phyloP scores from a whole-genome alignment of 1,139 yeast species.

The Suhomyces panamericanus region DNA sequence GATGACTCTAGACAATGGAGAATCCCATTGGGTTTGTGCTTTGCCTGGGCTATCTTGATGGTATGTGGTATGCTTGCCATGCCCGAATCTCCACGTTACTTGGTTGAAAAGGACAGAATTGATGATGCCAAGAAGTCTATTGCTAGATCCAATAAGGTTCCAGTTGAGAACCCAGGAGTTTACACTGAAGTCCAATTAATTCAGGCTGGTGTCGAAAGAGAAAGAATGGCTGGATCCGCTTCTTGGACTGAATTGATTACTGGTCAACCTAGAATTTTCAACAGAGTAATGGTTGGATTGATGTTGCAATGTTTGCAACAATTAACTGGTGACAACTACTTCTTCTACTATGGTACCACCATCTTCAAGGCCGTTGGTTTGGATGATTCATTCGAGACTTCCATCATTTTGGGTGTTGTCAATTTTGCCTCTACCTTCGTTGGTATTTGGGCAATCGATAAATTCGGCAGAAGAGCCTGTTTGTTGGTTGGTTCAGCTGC shows the following conservation, averaged over 20 bases:
- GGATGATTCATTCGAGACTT: constrained; percentile 69
- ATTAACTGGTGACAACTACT: constrained; percentile 77
- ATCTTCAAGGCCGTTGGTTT: constrained; percentile 77
- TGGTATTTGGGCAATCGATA: constrained; percentile 66
- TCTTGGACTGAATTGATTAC: constrained; percentile 64
- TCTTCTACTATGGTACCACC: constrained; percentile 80
- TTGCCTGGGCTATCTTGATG: constrained; percentile 26
- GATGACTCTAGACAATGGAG: constrained; percentile 20
- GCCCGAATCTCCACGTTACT: constrained; percentile 31
- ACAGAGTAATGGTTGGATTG: constrained; percentile 65
- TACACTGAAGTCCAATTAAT: constrained; percentile 59
- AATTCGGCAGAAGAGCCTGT: constrained; percentile 68
- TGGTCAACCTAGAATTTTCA: constrained; percentile 66
- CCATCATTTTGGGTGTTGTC: constrained; percentile 75
- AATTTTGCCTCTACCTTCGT: constrained; percentile 74
- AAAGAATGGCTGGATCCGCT: constrained; percentile 64
- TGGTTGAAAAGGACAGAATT: constrained; percentile 21
- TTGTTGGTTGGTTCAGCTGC: constrained; percentile 59
- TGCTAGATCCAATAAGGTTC: constrained; percentile 23
- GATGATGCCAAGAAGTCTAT: constrained; percentile 55
- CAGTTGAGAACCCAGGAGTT: constrained; percentile 55
- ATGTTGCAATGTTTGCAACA: constrained; percentile 71
- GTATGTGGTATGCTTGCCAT: constrained; percentile 25
- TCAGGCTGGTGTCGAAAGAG: constrained; percentile 63
- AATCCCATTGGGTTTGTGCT: constrained; percentile 25